Percentiles rank a stretch among this genome's conserved stretches.
phyloP scores from a whole-genome alignment of 1,284 basidiomycete genomes.

The Thecaphora thlaspeos region DNA sequence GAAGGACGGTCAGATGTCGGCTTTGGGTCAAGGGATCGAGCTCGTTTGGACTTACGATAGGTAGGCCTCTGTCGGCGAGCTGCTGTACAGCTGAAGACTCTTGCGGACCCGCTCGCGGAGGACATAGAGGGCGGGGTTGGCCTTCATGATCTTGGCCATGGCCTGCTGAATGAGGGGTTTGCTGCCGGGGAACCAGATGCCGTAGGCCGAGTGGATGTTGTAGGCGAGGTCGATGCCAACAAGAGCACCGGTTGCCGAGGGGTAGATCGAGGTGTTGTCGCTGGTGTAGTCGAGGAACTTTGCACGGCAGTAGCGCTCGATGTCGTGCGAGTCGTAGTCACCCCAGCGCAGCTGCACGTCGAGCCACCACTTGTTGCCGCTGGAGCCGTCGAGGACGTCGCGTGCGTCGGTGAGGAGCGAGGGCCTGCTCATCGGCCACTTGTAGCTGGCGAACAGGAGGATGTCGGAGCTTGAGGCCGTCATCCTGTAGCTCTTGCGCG shows the following conservation, averaged over 20 bases:
- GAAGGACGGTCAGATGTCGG: too few species aligned
- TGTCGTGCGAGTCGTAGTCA: conserved; percentile 89
- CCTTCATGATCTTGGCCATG: conserved; percentile 99
- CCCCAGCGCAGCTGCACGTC: conserved; percentile 97
- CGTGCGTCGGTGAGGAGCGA: conserved; percentile 94
- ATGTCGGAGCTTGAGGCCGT: conserved; percentile 93
- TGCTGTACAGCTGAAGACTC: conserved; percentile 96
- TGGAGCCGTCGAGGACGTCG: conserved; percentile 94
- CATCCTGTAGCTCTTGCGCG: conserved; percentile 99
- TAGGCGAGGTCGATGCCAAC: conserved; percentile 98
- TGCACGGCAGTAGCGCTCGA: conserved; percentile 82
- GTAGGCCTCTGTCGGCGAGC: conserved; percentile 98
- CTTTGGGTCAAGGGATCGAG: too few species aligned
- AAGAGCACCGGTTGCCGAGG: conserved; percentile 95
- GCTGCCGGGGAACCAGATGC: conserved; percentile 98
- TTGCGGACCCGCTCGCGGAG: conserved; percentile 97
- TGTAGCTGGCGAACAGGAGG: conserved; percentile 81
- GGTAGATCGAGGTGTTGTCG: conserved; percentile 85
- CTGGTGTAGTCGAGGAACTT: conserved; percentile 92
- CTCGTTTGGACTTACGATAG: too few species aligned
- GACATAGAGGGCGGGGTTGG: conserved; percentile 96
- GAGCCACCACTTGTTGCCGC: conserved; percentile 98
- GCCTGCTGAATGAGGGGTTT: conserved; percentile 98
- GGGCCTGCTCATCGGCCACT: conserved; percentile 96
- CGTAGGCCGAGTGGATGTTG: conserved; percentile 98